A percentile compares a stretch with the other conserved stretches of the same genome.
These are phyloP conservation scores for Polygonum maritimum DNA, from an alignment of 148 eudicot genomes.

Conservation along the genomic window DNA sequence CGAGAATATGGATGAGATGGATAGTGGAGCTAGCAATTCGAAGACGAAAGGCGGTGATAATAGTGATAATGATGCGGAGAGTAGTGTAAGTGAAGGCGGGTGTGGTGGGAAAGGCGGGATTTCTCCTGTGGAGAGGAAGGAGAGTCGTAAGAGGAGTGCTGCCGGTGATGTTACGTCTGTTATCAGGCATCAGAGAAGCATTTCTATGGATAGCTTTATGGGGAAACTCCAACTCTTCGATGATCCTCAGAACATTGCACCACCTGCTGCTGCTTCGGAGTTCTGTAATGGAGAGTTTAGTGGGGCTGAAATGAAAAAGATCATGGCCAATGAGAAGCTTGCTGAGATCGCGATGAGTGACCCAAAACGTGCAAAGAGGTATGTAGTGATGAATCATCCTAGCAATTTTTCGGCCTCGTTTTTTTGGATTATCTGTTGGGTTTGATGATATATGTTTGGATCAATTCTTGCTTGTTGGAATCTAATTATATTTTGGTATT, in stretches of 20 bases:
- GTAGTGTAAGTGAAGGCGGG: constrained; percentile 59
- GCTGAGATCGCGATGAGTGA: constrained; percentile 78
- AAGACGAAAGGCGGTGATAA: constrained; percentile 82
- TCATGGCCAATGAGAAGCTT: constrained; percentile 91
- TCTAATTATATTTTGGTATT: background rate
- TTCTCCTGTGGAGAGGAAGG: constrained; percentile 25
- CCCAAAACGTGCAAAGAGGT: constrained; percentile 95
- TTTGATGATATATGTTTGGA: background rate
- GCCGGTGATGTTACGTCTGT: constrained; percentile 59
- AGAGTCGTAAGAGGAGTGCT: constrained; percentile 47
- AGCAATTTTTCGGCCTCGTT: too few species aligned
- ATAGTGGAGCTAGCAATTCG: constrained; percentile 77
- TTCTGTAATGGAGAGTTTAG: constrained; percentile 87
- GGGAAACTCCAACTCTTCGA: constrained; percentile 61
- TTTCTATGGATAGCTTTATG: constrained; percentile 94
- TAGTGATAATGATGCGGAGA: constrained; percentile 88
- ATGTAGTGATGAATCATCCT: constrained; percentile 11
- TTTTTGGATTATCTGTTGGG: background rate
- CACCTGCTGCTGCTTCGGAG: constrained; percentile 59
- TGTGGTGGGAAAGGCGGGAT: constrained; percentile 32
- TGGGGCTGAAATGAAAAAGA: constrained; percentile 79
- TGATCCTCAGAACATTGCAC: constrained; percentile 49
- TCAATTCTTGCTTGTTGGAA: background rate
- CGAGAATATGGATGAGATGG: constrained; percentile 72
- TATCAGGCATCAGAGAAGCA: constrained; percentile 64